Evolutionary conservation across 192 early-diverging fungal species (phyloP).

Genomic region (Phlyctochytrium bullatum): DNA sequence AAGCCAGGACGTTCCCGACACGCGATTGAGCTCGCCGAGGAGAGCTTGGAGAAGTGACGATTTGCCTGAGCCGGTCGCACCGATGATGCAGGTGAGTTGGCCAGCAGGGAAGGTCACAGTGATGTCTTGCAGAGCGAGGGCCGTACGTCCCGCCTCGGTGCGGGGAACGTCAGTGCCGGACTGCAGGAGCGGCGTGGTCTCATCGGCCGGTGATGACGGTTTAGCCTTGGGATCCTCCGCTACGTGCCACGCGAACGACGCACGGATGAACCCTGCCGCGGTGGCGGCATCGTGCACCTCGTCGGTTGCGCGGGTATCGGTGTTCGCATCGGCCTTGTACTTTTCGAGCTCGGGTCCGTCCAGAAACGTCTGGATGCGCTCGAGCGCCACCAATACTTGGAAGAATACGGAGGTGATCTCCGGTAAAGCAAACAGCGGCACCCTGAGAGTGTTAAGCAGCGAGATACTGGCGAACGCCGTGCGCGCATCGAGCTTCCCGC

Average conservation of each 20-base stretch:
- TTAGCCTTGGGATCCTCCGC: not conserved
- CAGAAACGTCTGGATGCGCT: constrained; percentile 69
- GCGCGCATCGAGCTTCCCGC: constrained; percentile 56
- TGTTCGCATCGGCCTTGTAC: not conserved
- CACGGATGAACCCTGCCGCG: not conserved
- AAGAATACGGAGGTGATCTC: constrained; percentile 53
- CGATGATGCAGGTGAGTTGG: constrained; percentile 40
- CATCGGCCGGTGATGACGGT: not conserved
- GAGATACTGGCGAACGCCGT: constrained; percentile 63
- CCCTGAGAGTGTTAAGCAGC: constrained; percentile 55
- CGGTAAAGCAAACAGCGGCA: constrained; percentile 47
- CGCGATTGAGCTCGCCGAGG: constrained; percentile 58
- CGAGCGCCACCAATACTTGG: constrained; percentile 49
- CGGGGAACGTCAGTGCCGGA: not conserved
- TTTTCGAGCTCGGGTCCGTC: constrained; percentile 64
- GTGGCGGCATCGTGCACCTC: not conserved
- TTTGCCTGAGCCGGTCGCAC: constrained; percentile 69
- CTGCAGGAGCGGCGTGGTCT: constrained; percentile 18
- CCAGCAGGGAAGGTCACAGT: constrained; percentile 21
- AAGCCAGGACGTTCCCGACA: constrained; percentile 19
- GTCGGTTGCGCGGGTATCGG: not conserved
- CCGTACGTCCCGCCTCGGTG: not conserved
- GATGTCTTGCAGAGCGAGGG: constrained; percentile 16
- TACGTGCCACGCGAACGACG: not conserved
- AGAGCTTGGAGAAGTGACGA: constrained; percentile 66